A percentile compares a stretch with the other conserved stretches of the same genome.
Conservation (phyloP, 495 filamentous ascomycete genomes). For the Chaetomidium leptoderma region DNA sequence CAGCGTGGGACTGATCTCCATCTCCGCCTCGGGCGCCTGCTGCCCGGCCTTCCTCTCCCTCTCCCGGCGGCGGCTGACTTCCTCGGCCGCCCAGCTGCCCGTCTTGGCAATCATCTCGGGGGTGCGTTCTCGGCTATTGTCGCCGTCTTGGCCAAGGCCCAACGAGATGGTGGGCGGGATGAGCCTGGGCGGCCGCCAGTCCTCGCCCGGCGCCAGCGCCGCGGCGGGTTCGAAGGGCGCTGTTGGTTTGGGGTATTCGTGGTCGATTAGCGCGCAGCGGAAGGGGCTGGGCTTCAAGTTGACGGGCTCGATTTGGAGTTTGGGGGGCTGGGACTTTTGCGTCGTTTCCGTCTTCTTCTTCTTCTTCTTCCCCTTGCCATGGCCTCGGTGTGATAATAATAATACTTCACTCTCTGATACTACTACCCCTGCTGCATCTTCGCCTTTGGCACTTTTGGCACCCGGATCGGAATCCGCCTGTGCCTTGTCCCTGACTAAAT, state of each 20-base stretch:
- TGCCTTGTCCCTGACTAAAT: background rate
- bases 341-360: too few relatives aligned
- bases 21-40: conserved; percentile 21
- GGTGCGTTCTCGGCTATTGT: too few relatives aligned
- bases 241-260: background rate
- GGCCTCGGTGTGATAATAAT: too few relatives aligned
- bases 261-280: background rate
- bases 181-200: conserved; percentile 5
- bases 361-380: too few relatives aligned
- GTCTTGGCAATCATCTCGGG: background rate
- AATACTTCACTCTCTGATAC: too few relatives aligned
- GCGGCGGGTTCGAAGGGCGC: conserved; percentile 8
- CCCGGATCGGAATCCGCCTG: background rate
- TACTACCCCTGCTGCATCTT: too few relatives aligned
- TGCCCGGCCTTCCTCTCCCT: background rate
- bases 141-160: too few relatives aligned
- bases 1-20: conserved; percentile 28
- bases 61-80: background rate
- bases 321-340: background rate
- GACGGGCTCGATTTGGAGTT: background rate
- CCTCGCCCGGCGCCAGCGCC: conserved; percentile 8
- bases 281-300: background rate
- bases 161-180: too few relatives aligned
- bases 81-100: background rate
- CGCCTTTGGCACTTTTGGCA: too few relatives aligned